Conservation (phyloP, 768 basidiomycete species). For the Hirschioporus abietinus region DNA sequence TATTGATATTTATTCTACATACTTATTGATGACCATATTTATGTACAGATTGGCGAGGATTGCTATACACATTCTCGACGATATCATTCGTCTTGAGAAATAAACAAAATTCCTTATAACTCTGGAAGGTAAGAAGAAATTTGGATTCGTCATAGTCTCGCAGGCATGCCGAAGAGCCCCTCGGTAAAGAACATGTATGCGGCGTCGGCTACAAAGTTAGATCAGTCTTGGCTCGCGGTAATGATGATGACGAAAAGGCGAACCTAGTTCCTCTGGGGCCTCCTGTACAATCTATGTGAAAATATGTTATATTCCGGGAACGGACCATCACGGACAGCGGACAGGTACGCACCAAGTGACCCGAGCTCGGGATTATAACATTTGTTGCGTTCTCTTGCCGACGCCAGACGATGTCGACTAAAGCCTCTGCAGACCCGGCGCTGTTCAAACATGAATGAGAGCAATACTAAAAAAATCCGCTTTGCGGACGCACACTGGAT, state of each 20-base stretch:
- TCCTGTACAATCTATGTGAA: constrained; percentile 23
- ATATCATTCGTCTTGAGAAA: not conserved
- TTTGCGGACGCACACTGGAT: constrained; percentile 2
- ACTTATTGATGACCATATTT: too few species aligned
- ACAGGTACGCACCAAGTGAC: constrained; percentile 23
- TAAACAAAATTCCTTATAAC: not conserved
- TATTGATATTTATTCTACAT: not conserved
- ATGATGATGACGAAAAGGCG: constrained; percentile 9
- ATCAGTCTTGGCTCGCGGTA: not conserved
- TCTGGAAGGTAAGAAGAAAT: not conserved
- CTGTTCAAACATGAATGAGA: constrained; percentile 4
- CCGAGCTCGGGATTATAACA: constrained; percentile 21
- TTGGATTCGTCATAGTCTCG: not conserved
- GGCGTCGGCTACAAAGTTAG: not conserved
- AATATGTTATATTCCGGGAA: not conserved
- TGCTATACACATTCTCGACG: not conserved
- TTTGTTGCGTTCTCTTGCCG: constrained; percentile 30
- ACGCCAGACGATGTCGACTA: constrained; percentile 25
- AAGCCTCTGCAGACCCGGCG: constrained; percentile 11
- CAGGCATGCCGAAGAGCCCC: not conserved
- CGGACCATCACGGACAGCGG: not conserved
- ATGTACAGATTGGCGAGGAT: not conserved
- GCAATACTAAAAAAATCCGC: not conserved
- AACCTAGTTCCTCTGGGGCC: constrained; percentile 23
- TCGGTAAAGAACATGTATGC: not conserved